These are phyloP conservation scores for Handroanthus guayacan DNA, from an alignment of 257 asterid species.

Conservation along the genomic window DNA sequence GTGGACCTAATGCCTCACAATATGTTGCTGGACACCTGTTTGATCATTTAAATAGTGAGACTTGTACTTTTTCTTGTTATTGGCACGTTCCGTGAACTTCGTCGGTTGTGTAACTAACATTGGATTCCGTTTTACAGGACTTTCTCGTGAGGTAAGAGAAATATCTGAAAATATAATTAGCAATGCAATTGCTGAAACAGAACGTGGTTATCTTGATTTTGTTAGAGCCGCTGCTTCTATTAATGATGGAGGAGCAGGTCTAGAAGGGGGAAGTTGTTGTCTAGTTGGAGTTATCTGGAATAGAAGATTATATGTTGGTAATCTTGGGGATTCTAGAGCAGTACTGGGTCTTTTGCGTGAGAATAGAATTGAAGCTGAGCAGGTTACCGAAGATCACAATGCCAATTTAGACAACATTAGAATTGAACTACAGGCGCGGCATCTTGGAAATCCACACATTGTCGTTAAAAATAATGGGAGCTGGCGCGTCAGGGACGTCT, in stretches of 20 bases:
- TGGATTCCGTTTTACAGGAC: conserved; percentile 47
- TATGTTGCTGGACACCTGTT: too few relatives aligned
- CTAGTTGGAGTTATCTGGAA: conserved; percentile 78
- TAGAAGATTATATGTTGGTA: conserved; percentile 60
- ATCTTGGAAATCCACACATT: conserved; percentile 69
- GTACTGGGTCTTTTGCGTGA: conserved; percentile 61
- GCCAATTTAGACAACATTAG: conserved; percentile 68
- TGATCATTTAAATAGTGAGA: too few relatives aligned
- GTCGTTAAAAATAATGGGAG: conserved; percentile 57
- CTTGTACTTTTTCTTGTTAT: too few relatives aligned
- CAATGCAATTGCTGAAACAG: conserved; percentile 67
- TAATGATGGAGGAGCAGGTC: conserved; percentile 44
- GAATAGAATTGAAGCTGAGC: conserved; percentile 60
- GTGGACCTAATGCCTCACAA: too few relatives aligned
- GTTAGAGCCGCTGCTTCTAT: conserved; percentile 52
- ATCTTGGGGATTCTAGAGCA: conserved; percentile 87
- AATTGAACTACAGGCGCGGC: conserved; percentile 56
- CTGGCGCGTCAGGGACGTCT: conserved; percentile 84
- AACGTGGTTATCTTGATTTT: conserved; percentile 55
- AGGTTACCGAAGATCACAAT: conserved; percentile 77
- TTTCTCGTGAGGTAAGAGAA: conserved; percentile 56
- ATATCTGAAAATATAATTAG: conserved; percentile 58
- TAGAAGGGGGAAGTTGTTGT: conserved; percentile 74
- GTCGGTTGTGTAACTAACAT: too few relatives aligned
- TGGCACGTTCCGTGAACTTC: too few relatives aligned